Conservation (phyloP, 73 alveolate species). For the Tetrahymena malaccensis region DNA sequence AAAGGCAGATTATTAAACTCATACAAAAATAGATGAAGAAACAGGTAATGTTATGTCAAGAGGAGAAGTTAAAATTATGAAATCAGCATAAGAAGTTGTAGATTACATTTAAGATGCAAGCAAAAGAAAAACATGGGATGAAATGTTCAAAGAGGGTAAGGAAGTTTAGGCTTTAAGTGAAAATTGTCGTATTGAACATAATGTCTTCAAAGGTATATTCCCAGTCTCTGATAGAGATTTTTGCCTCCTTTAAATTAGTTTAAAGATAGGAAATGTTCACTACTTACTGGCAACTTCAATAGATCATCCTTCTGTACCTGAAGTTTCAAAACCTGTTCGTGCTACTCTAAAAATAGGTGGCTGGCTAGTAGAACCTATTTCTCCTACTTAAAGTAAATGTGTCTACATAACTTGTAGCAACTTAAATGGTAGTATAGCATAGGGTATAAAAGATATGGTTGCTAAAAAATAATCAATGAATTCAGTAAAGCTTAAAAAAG, state of each 20-base stretch:
- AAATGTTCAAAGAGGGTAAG: neutral
- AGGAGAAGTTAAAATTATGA: neutral
- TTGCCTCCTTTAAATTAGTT: neutral
- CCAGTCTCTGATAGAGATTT: neutral
- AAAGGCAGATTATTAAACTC: neutral
- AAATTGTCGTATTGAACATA: neutral
- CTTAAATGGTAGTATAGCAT: neutral
- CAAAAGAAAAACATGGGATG: neutral
- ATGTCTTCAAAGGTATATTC: neutral
- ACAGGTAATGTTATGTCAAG: neutral
- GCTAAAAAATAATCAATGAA: neutral
- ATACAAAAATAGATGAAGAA: neutral
- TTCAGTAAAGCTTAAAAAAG: neutral
- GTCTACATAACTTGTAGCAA: neutral
- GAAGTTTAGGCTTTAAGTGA: neutral
- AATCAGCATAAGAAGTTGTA: neutral
- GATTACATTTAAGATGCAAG: neutral
- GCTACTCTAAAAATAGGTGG: neutral
- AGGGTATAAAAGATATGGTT: neutral
- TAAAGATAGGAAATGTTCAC: neutral
- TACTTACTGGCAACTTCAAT: neutral
- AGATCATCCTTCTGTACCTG: neutral
- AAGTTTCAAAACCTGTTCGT: neutral
- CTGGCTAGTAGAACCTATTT: neutral
- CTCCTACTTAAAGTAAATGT: neutral